Evolutionary conservation across 2,329 filamentous ascomycete genomes (phyloP).

Genomic region (Cytospora leucostoma): DNA sequence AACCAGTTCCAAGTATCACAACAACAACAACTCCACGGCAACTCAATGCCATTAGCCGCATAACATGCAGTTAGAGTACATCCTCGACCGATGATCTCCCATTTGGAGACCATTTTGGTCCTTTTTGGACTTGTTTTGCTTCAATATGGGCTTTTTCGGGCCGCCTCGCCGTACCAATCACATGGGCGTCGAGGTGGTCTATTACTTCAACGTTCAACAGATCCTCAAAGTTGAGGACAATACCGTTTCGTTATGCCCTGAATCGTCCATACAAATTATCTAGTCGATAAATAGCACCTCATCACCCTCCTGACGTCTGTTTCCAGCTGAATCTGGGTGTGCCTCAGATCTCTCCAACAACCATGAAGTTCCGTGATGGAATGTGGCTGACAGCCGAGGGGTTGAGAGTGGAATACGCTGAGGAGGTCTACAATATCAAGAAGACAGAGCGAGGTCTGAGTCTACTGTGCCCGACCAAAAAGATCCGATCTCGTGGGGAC

Average conservation of each 20-base stretch:
- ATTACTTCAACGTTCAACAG: neutral
- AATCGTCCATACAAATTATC: neutral
- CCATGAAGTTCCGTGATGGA: slow-evolving; percentile 64
- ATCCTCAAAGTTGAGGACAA: neutral
- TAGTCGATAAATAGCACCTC: neutral
- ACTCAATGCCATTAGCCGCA: neutral
- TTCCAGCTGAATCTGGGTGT: neutral
- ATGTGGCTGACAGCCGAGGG: slow-evolving; percentile 68
- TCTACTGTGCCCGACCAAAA: slow-evolving; percentile 59
- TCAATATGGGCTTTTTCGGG: slow-evolving; percentile 11
- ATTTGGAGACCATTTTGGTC: slow-evolving; percentile 12
- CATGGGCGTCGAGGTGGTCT: slow-evolving; percentile 26
- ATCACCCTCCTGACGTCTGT: neutral
- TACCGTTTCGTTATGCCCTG: neutral
- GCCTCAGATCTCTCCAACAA: neutral
- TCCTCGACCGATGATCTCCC: slow-evolving; percentile 23
- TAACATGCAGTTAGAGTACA: neutral
- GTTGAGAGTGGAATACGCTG: slow-evolving; percentile 64
- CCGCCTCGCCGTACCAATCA: slow-evolving; percentile 32
- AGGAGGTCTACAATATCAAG: slow-evolving; percentile 60
- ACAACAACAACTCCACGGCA: neutral
- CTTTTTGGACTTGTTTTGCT: slow-evolving; percentile 1
- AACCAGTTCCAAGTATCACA: neutral
- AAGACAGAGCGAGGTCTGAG: slow-evolving; percentile 51
- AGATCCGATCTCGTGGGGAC: slow-evolving; percentile 56